Evolutionary conservation across 495 filamentous ascomycete genomes (phyloP).

Genomic region (Penicillium daleae): DNA sequence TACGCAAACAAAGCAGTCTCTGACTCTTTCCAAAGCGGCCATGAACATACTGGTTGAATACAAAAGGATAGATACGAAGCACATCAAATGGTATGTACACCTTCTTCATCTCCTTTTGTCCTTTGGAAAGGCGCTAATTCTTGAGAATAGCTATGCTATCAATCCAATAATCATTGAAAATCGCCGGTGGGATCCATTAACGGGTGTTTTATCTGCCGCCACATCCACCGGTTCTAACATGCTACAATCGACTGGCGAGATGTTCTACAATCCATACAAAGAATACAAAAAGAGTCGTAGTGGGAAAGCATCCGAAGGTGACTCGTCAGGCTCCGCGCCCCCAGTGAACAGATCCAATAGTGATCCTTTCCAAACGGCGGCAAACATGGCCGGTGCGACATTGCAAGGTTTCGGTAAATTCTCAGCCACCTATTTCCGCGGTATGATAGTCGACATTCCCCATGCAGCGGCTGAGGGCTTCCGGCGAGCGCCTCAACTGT

Average conservation of each 20-base stretch:
- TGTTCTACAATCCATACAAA: slow-evolving; percentile 41
- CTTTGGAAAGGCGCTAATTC: not conserved
- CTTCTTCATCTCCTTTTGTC: not conserved
- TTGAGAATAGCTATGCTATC: slow-evolving; percentile 26
- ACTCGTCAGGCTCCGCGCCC: not conserved
- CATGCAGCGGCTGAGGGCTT: slow-evolving; percentile 79
- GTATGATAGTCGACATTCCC: slow-evolving; percentile 63
- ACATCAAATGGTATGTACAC: slow-evolving; percentile 51
- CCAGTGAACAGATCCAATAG: not conserved
- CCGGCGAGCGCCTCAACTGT: slow-evolving; percentile 78
- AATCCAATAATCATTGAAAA: slow-evolving; percentile 43
- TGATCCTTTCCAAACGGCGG: slow-evolving; percentile 18
- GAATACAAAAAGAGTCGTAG: slow-evolving; percentile 25
- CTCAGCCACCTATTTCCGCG: slow-evolving; percentile 31
- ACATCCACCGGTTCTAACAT: slow-evolving; percentile 31
- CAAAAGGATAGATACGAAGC: slow-evolving; percentile 62
- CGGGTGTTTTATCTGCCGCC: slow-evolving; percentile 48
- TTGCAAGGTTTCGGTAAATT: slow-evolving; percentile 41
- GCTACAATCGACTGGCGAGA: slow-evolving; percentile 33
- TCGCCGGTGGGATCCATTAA: slow-evolving; percentile 45
- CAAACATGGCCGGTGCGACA: slow-evolving; percentile 34
- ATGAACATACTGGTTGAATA: slow-evolving; percentile 65
- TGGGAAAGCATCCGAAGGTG: not conserved
- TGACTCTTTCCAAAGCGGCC: slow-evolving; percentile 68
- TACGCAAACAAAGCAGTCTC: slow-evolving; percentile 43